A percentile compares a stretch with the other conserved stretches of the same genome.
phyloP scores from a whole-genome alignment of 2,329 filamentous ascomycete genomes.

The Penicillium sp. region DNA sequence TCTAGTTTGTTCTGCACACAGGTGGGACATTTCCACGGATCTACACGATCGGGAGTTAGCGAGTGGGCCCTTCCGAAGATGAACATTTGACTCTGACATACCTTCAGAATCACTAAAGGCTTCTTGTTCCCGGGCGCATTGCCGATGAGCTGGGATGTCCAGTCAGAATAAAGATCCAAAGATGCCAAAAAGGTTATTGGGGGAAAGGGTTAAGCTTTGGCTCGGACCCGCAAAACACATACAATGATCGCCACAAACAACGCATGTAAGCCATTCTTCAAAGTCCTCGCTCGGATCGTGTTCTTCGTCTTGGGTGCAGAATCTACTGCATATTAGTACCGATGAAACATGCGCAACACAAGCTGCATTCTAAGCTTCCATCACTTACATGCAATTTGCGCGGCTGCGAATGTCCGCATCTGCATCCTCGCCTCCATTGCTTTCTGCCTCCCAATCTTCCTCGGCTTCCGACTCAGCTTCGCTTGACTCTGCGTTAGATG shows the following conservation, averaged over 20 bases:
- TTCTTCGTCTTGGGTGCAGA: constrained; percentile 77
- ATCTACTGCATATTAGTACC: constrained; percentile 51
- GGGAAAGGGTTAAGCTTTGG: constrained; percentile 29
- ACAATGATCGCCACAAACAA: constrained; percentile 77
- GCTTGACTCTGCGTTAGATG: constrained; percentile 36
- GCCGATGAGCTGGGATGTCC: constrained; percentile 69
- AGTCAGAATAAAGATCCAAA: constrained; percentile 29
- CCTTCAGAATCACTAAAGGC: constrained; percentile 59
- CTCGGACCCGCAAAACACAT: constrained; percentile 38
- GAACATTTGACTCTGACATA: constrained; percentile 34
- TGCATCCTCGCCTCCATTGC: constrained; percentile 44
- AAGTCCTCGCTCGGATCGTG: constrained; percentile 76
- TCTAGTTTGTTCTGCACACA: constrained; percentile 46
- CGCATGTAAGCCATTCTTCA: constrained; percentile 71
- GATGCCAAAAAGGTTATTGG: constrained; percentile 2
- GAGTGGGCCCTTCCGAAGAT: constrained; percentile 1
- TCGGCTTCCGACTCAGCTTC: constrained; percentile 57
- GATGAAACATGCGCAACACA: not conserved
- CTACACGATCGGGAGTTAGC: constrained; percentile 47
- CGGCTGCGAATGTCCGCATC: constrained; percentile 46
- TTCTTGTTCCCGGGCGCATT: constrained; percentile 73
- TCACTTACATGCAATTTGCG: constrained; percentile 59
- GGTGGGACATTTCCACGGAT: constrained; percentile 58
- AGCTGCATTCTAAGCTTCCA: constrained; percentile 1
- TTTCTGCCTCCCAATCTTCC: constrained; percentile 47